phyloP scores from a whole-genome alignment of 192 early-diverging fungal genomes.

The Linnemannia hyalina region DNA sequence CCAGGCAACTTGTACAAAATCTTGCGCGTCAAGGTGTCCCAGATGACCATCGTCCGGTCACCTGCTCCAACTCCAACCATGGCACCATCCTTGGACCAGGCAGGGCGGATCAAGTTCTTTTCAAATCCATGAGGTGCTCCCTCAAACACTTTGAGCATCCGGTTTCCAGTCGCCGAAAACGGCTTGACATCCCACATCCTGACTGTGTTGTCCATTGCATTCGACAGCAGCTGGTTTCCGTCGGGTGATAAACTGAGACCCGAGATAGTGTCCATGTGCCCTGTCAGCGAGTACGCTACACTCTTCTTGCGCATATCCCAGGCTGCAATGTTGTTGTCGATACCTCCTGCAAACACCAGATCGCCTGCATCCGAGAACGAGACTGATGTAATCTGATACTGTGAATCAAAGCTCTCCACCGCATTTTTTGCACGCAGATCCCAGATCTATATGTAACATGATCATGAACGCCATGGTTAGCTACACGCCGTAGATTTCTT shows the following conservation, averaged over 20 bases:
- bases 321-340: slow-evolving; percentile 90
- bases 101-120: slow-evolving; percentile 91
- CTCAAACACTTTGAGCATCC: slow-evolving; percentile 85
- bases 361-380: slow-evolving; percentile 82
- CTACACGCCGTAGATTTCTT: background rate
- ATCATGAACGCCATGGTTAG: background rate
- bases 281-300: slow-evolving; percentile 74
- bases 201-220: slow-evolving; percentile 96
- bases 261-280: slow-evolving; percentile 93
- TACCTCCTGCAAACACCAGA: slow-evolving; percentile 85
- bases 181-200: slow-evolving; percentile 97
- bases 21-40: slow-evolving; percentile 82
- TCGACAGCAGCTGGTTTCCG: slow-evolving; percentile 85
- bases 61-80: slow-evolving; percentile 89
- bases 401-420: slow-evolving; percentile 68
- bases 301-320: slow-evolving; percentile 91
- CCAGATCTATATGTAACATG: slow-evolving; percentile 66
- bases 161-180: slow-evolving; percentile 74
- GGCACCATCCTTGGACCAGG: slow-evolving; percentile 88
- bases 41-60: slow-evolving; percentile 92
- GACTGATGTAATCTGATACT: slow-evolving; percentile 82
- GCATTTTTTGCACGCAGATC: slow-evolving; percentile 74
- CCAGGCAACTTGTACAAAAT: slow-evolving; percentile 96
- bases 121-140: slow-evolving; percentile 97
- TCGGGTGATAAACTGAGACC: slow-evolving; percentile 88